Evolutionary conservation across 495 filamentous ascomycete species (phyloP).

Genomic region (Aspergillus sclerotioniger): DNA sequence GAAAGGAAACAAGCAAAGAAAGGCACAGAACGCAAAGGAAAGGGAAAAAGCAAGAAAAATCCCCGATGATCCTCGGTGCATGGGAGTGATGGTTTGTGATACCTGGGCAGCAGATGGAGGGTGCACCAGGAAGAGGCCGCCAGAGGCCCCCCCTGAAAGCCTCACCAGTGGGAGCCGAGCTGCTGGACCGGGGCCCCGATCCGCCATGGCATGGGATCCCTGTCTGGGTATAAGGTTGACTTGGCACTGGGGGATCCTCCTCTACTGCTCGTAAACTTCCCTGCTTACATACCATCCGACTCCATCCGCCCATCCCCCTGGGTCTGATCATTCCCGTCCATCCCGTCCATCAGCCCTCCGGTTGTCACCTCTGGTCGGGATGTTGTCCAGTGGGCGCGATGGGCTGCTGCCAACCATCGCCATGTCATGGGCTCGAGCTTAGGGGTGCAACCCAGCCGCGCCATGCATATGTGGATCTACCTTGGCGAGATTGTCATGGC

Average conservation of each 20-base stretch:
- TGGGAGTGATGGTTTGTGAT: constrained; percentile 11
- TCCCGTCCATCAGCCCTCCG: constrained; percentile 3
- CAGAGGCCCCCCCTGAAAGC: background rate
- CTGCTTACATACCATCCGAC: constrained; percentile 5
- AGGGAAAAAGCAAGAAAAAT: constrained; percentile 8
- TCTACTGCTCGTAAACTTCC: constrained; percentile 10
- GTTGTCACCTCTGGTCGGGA: background rate
- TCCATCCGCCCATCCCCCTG: constrained; percentile 18
- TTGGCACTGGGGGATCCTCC: constrained; percentile 15
- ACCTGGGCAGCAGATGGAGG: background rate
- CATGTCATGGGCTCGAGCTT: background rate
- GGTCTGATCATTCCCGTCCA: constrained; percentile 17
- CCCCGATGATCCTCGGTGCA: constrained; percentile 15
- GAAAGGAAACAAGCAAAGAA: background rate
- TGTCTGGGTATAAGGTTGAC: constrained; percentile 18
- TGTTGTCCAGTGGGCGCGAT: background rate
- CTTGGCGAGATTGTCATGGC: background rate
- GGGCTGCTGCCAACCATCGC: background rate
- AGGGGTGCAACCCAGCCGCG: background rate
- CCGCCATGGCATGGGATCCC: constrained; percentile 3
- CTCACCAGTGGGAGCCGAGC: constrained; percentile 1
- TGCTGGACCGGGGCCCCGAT: background rate
- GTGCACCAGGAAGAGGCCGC: background rate
- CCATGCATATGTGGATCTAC: background rate
- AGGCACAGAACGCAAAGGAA: background rate